Base-by-base conservation (phyloP, 148 eudicot genomes). In the Rhododendron simsii region DNA sequence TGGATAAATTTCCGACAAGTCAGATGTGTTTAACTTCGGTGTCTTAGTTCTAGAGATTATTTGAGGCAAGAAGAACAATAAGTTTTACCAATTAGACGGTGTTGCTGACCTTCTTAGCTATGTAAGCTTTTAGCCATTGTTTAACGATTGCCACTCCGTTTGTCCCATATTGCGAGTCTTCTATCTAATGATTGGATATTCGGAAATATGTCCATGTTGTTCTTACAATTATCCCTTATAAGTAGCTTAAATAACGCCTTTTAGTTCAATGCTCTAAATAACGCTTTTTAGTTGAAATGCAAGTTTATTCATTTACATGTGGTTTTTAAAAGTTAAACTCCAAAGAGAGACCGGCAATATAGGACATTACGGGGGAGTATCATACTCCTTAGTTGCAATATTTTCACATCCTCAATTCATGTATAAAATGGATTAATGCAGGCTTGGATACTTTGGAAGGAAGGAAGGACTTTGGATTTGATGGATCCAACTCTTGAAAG, bases 21-120 rank as follows among this genome's bases (percentile, higher is more conserved):
- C 93, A 0, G 95, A 92, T 84, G 92, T 94, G 21, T 94, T 81
- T 69, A 91, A 94, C 80, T 92, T 92, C 26, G 94, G 93, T 1
- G 87, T 92, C 5, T 71, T 92, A 18, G 80, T 92, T 26, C 44
- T 92, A 86, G 91, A 91, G 85, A 89, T 85, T 5, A 44, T 91
- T 26, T 89, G 89, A 26, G 88, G 88, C 3, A 82, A 87, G 18
- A 88, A 47, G 84, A 90, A 81, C 9, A 82, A 85, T 83, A 55
- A 55, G 2, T 88, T 90, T 77, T 63, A 57, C 28, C 5, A 82
- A 23, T 59, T 11, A 23, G 83, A 11, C 0, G 4, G 3, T 11
- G 73, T 4, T 0, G 12, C n/a, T 0, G 50, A 23, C 84, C 74
- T 91, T 63, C 53, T 90, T 18, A 81, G 65, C 59, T 84, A 85